Base-by-base conservation (phyloP, 371 early-diverging fungal genomes). In the Saksenaea oblongispora region DNA sequence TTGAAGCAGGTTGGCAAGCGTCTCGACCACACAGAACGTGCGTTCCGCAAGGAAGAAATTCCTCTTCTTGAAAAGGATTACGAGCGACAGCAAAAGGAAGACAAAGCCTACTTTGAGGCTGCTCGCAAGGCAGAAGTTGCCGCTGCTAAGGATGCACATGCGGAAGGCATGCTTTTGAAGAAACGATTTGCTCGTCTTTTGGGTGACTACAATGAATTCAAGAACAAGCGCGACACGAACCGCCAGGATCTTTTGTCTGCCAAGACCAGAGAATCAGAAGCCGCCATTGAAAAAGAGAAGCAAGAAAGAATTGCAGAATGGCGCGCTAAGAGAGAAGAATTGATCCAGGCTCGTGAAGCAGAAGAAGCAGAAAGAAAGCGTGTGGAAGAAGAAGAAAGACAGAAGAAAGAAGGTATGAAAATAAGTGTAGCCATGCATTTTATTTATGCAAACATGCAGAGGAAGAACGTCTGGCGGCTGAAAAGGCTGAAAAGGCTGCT, bases 11-110 rank as follows among this genome's bases (percentile, higher is more conserved):
- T 93, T 59, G 82, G 84, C 66, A 93, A 93, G 71, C 87, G 91
- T 67, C 64, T 93, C 37, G 99, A 99, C 76, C 94, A 96, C 73
- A 79, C 89, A n/a, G 98, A 97, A 79, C 95, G 99, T 74, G 99
- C 98, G n/a, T 91, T 84, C 79, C 94, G 98, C 66, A 86, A 89
- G 76, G 92, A 91, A 69, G 99, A 99, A 84, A 91, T 91, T 66
- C 95, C 98, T 28, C 79, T 97, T 17, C 85, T 98, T 59, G 90
- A 87, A 39, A 86, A 90, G 70, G 98, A 97, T 76, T 97, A 95
- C 71, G 94, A 93, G 59, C 81, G 84, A 36, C 98, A 98, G 79
- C 91, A 92, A 78, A 84, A 84, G 78, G 76, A 74, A 27, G 99
- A 98, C 75, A 84, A 81, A 69, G 88, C 88, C 55, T 87, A 85